phyloP scores from a whole-genome alignment of 345 rosid genomes.

The Angophora floribunda region DNA sequence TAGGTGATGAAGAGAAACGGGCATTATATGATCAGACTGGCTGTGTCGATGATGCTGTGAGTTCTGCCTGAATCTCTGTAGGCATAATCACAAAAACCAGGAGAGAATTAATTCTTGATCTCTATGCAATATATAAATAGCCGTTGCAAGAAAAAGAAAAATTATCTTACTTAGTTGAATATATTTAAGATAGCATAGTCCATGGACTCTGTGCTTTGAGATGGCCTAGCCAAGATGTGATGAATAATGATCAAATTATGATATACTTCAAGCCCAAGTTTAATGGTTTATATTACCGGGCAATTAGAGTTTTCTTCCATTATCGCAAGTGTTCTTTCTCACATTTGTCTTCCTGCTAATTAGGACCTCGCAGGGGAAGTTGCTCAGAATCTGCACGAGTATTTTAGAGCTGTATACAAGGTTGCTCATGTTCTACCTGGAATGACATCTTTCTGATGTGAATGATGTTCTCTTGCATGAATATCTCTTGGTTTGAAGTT shows the following conservation, averaged over 20 bases:
- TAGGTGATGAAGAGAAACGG: slow-evolving; percentile 84
- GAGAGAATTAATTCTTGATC: neutral
- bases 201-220: neutral
- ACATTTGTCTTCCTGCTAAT: neutral
- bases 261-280: neutral
- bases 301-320: neutral
- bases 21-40: slow-evolving; percentile 87
- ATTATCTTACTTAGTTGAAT: neutral
- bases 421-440: neutral
- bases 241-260: neutral
- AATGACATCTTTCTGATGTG: neutral
- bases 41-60: slow-evolving; percentile 80
- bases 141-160: neutral
- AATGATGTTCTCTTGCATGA: neutral
- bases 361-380: slow-evolving; percentile 80
- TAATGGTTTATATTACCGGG: neutral
- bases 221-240: neutral
- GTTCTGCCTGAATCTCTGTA: slow-evolving; percentile 7
- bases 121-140: neutral
- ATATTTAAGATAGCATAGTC: neutral
- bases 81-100: neutral
- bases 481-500: neutral
- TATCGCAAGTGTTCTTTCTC: neutral
- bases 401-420: slow-evolving; percentile 61
- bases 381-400: slow-evolving; percentile 64